Evolutionary conservation across 305 asterid genomes (phyloP).

Genomic region (Caryopteris hybrid): DNA sequence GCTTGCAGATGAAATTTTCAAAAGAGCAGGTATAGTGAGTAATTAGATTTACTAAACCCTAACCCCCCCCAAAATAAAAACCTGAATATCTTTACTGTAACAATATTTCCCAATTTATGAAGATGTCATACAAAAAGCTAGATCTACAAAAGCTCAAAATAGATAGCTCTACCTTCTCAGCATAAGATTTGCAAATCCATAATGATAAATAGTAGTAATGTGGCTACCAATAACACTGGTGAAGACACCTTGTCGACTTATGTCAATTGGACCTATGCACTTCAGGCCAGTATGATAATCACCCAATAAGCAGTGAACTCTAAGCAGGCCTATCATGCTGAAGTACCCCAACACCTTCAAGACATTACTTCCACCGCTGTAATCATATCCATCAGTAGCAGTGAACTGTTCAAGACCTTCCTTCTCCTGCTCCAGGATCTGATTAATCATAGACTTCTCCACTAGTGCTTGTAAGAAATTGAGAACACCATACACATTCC

Average conservation of each 20-base stretch:
- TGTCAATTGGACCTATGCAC: slow-evolving; percentile 83
- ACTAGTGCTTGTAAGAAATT: slow-evolving; percentile 87
- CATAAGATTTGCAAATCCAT: slow-evolving; percentile 97
- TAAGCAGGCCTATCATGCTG: slow-evolving; percentile 93
- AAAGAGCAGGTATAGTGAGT: not conserved
- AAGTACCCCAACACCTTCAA: slow-evolving; percentile 92
- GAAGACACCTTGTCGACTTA: slow-evolving; percentile 82
- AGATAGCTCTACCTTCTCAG: slow-evolving; percentile 58
- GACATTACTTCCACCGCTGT: slow-evolving; percentile 94
- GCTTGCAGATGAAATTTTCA: not conserved
- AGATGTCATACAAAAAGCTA: not conserved
- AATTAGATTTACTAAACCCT: not conserved
- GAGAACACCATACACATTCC: slow-evolving; percentile 94
- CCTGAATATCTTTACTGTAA: too few species aligned
- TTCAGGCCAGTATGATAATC: slow-evolving; percentile 94
- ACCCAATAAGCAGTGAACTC: slow-evolving; percentile 97
- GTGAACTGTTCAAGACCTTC: slow-evolving; percentile 90
- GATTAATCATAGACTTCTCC: slow-evolving; percentile 80
- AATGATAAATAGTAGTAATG: slow-evolving; percentile 84
- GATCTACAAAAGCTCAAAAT: not conserved
- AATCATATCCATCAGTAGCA: slow-evolving; percentile 91
- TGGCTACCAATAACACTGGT: slow-evolving; percentile 89
- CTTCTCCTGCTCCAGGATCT: slow-evolving; percentile 81
- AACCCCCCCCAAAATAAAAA: not conserved
- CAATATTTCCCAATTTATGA: not conserved